Evolutionary conservation across 345 rosid genomes (phyloP), one percentile per base, ranked within the genome.

Genomic region (Camelina hispida): DNA sequence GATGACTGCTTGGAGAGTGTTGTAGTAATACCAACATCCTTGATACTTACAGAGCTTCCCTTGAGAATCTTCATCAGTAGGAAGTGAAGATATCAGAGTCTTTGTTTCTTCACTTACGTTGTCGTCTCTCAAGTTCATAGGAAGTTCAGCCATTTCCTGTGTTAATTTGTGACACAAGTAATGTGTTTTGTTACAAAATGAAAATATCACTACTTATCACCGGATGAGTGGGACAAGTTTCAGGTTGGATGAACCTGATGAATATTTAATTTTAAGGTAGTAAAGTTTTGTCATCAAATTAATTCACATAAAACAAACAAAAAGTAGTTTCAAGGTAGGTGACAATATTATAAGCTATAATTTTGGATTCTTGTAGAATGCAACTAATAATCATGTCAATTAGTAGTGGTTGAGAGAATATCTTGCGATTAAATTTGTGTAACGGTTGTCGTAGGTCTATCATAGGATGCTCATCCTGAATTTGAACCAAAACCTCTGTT

Each of bases 31-130:
- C 77, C 70, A 63, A 63, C 69, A 88, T 5, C 88, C 86, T n/a
- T 86, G 79, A 59, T 83, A 84, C n/a, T 75, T 81, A 70, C 74
- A 74, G 22, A 86, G 64, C 9, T 68, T 20, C 0, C 64, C 79
- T 7, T 80, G 30, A 79, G 80, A 84, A 9, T 76, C 79, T 17
- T 47, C 23, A 7, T 71, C 80, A 0, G 50, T 38, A 6, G 88
- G 83, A 23, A 55, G 80, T 3, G 87, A 75, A 35, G 54, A 35
- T 13, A 85, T 70, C 2, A 85, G 42, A n/a, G 72, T 69, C 40
- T 23, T 78, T 50, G 78, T 59, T 50, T 85, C 86, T 66, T 48
- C 67, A 18, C 52, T 72, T 12, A 74, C n/a, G 0, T 44, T 71
- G 10, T 75, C 77, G n/a, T 84, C 83, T 44, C 53, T 75, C 43